Base-by-base conservation (phyloP, 257 asterid genomes). In the Nicotiana obtusifolia region DNA sequence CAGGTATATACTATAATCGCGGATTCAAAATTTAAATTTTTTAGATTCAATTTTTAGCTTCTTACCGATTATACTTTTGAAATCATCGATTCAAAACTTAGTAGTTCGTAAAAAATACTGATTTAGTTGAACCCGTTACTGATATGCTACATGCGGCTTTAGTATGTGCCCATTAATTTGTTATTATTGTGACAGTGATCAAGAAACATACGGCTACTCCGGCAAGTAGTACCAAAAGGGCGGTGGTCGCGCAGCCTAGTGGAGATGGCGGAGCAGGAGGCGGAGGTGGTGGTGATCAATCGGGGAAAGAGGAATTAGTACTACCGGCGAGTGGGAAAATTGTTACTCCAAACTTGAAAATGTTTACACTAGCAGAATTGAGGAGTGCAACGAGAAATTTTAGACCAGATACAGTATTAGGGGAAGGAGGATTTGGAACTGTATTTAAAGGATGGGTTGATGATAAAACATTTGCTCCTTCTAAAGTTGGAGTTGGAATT, bases 401-500 rank as follows among this genome's bases (percentile, higher is more conserved):
- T 82, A 57, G 88, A 10, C 90, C 90, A 0, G 91, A 86, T 19
- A 86, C 88, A 1, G 86, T 88, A 56, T 24, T 88, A 52, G 91
- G 91, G 0, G 91, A 87, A 80, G 91, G 91, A 4, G 91, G 91
- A 0, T 88, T 88, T 31, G 91, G 91, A 3, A 69, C 88, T 52
- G 91, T 88, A 11, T 88, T 84, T 49, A 89, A 85, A 60, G 91
- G 91, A 1, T 89, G 90, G 90, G 20, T 89, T 20, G 89, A 89
- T 64, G 81, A 66, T 24, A 90, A 88, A 57, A 95, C 96, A 1
- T 85, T 76, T 26, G 91, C 93, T 7, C 96, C 99, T 16, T 90
- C 98, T 2, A 88, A 52, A 54, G 91, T 88, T 24, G 99, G 97
- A 0, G 77, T 86, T 26, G 97, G 99, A 33, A 91, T 95, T 17